Conservation (phyloP, 176 grass and related monocot genomes). For the Eleusine indica region DNA sequence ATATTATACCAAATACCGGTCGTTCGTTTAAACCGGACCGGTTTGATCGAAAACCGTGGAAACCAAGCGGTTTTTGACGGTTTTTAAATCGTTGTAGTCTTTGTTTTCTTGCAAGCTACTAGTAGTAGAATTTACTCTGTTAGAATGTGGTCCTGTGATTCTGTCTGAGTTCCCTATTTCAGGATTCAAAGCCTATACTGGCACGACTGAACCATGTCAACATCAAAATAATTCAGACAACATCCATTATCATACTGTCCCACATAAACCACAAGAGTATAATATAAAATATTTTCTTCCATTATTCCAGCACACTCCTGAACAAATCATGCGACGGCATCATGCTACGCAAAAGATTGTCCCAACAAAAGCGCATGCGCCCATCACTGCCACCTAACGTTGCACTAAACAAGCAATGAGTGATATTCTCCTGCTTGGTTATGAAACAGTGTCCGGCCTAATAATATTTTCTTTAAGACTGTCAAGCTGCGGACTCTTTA, state of each 20-base stretch:
- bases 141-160: neutral
- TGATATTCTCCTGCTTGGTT: neutral
- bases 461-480: neutral
- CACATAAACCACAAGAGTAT: neutral
- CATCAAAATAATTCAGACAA: constrained; percentile 1
- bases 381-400: neutral
- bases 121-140: neutral
- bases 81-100: no score
- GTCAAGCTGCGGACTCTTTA: neutral
- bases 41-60: no score
- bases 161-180: neutral
- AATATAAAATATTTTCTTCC: neutral
- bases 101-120: neutral
- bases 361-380: neutral
- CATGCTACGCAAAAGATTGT: constrained; percentile 1
- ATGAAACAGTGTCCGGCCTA: neutral
- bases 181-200: neutral
- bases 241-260: neutral
- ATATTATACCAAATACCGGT: no score
- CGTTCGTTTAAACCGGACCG: no score
- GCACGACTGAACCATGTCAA: neutral
- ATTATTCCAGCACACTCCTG: neutral
- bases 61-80: no score
- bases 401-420: neutral
- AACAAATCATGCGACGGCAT: neutral